Conservation (phyloP, 2,329 filamentous ascomycete genomes). For the Byssothecium circinans region DNA sequence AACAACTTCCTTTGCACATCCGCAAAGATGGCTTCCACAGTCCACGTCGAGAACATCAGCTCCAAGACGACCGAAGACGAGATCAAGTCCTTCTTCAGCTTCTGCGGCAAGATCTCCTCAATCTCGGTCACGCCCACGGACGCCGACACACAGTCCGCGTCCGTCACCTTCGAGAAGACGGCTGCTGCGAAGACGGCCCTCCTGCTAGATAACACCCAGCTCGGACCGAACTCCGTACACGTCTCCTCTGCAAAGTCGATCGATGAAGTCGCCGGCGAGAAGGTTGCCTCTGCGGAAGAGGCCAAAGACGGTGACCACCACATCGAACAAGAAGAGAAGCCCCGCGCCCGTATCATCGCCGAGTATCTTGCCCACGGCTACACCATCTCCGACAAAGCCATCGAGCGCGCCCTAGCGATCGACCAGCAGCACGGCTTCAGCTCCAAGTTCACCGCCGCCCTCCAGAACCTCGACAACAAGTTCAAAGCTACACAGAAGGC, state of each 20-base stretch:
- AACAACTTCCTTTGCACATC: conserved; percentile 1
- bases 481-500: conserved; percentile 88
- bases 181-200: conserved; percentile 96
- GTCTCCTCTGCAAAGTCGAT: conserved; percentile 73
- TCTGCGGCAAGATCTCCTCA: conserved; percentile 86
- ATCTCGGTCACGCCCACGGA: conserved; percentile 70
- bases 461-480: conserved; percentile 78
- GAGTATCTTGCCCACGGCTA: conserved; percentile 98
- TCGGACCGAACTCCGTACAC: conserved; percentile 74
- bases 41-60: conserved; percentile 89
- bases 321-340: conserved; percentile 95
- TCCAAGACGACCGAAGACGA: conserved; percentile 82
- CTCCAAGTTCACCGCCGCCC: conserved; percentile 73
- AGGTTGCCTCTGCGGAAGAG: conserved; percentile 57
- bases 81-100: conserved; percentile 96
- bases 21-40: conserved; percentile 60
- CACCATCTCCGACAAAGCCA: conserved; percentile 72
- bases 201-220: conserved; percentile 93
- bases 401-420: conserved; percentile 81
- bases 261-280: conserved; percentile 63
- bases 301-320: conserved; percentile 61
- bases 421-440: conserved; percentile 90
- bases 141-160: conserved; percentile 75
- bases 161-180: conserved; percentile 96
- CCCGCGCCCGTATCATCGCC: conserved; percentile 86